Conservation (phyloP, 176 grass and related monocot species). For the Miscanthus lutarioriparius region DNA sequence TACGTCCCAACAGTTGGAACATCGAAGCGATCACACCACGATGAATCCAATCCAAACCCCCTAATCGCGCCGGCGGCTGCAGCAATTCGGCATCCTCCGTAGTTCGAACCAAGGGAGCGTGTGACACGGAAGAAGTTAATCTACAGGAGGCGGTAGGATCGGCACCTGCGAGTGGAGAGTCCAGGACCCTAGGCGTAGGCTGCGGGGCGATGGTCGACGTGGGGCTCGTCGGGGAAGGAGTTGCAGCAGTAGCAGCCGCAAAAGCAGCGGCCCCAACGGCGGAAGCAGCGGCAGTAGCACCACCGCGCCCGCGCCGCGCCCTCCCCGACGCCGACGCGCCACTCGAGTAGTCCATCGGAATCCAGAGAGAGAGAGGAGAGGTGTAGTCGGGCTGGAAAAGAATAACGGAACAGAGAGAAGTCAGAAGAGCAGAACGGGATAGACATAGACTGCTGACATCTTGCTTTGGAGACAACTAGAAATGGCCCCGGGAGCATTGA, state of each 20-base stretch:
- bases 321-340: slow-evolving; percentile 19
- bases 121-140: background rate
- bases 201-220: background rate
- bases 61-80: background rate
- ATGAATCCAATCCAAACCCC: background rate
- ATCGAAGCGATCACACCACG: background rate
- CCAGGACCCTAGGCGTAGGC: background rate
- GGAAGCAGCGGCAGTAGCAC: slow-evolving; percentile 58
- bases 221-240: slow-evolving; percentile 29
- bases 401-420: background rate
- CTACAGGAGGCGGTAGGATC: background rate
- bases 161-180: background rate
- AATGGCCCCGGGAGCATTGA: too few species aligned
- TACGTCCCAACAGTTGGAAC: background rate
- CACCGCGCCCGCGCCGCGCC: slow-evolving; percentile 16
- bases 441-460: background rate
- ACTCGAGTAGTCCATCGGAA: slow-evolving; percentile 32
- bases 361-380: background rate
- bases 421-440: background rate
- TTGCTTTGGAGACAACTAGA: too few species aligned
- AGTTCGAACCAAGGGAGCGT: background rate
- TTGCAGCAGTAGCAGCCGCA: slow-evolving; percentile 52
- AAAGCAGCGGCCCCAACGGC: slow-evolving; percentile 47
- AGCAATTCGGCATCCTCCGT: background rate
- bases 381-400: background rate